Percentiles rank a stretch among this genome's conserved stretches.
Evolutionary conservation across 345 rosid genomes (phyloP).

Genomic region (Microthlaspi erraticum): DNA sequence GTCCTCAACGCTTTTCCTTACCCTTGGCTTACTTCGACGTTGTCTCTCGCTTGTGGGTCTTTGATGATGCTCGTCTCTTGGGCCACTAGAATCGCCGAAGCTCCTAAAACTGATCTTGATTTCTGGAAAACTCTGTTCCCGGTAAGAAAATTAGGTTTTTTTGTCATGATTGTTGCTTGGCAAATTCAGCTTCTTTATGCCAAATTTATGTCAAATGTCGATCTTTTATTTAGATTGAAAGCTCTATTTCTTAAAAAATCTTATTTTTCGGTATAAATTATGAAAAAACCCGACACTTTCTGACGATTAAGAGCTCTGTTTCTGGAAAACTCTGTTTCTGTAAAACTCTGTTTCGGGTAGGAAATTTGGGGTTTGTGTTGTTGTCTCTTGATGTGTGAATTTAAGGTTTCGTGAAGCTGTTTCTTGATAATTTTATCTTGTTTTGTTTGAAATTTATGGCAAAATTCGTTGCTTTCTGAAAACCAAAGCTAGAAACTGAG

Average conservation of each 20-base stretch:
- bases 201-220: background rate
- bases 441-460: too few relatives aligned
- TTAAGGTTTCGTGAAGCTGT: background rate
- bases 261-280: too few relatives aligned
- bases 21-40: slow-evolving; percentile 96
- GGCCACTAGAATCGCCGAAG: slow-evolving; percentile 79
- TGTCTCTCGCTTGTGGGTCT: slow-evolving; percentile 93
- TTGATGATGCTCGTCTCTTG: slow-evolving; percentile 86
- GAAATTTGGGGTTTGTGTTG: background rate
- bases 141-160: slow-evolving; percentile 49
- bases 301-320: background rate
- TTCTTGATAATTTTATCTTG: too few relatives aligned
- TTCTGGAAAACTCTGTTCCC: slow-evolving; percentile 93
- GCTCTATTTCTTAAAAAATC: background rate
- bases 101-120: slow-evolving; percentile 76
- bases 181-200: background rate
- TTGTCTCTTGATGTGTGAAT: background rate
- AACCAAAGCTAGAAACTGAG: slow-evolving; percentile 3
- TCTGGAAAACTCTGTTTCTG: background rate
- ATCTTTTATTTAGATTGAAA: background rate
- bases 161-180: background rate
- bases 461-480: too few relatives aligned
- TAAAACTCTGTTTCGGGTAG: background rate
- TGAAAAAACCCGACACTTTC: background rate
- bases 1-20: slow-evolving; percentile 91